Percentiles rank a stretch among this genome's conserved stretches.
phyloP scores from a whole-genome alignment of 306 rosid genomes.

The Inga leiocalycina region DNA sequence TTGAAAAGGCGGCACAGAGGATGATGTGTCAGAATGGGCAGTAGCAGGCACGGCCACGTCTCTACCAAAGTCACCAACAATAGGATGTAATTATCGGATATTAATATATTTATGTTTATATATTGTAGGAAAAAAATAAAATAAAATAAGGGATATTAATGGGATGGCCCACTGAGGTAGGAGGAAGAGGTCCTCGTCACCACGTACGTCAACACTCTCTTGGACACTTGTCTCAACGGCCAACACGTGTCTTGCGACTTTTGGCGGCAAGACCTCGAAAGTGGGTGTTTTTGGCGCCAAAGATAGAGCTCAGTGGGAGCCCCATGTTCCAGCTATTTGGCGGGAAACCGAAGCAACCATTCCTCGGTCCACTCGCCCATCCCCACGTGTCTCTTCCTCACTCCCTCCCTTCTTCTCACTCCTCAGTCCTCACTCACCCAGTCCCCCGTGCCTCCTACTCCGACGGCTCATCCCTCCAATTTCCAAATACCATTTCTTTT shows the following conservation, averaged over 20 bases:
- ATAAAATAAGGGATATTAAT: not conserved
- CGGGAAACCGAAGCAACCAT: conserved; percentile 36
- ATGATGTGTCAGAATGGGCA: conserved; percentile 22
- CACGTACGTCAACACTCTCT: not conserved
- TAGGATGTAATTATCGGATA: not conserved
- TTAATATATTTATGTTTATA: no score
- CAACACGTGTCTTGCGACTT: conserved; percentile 17
- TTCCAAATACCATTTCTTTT: not conserved
- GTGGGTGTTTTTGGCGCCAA: conserved; percentile 40
- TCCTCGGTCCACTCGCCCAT: not conserved
- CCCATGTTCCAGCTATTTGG: conserved; percentile 38
- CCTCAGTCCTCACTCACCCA: not conserved
- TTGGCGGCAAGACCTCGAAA: not conserved
- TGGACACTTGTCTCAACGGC: conserved; percentile 27
- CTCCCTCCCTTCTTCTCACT: not conserved
- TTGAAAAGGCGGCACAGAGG: not conserved
- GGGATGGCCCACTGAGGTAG: not conserved
- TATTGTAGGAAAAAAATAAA: not conserved
- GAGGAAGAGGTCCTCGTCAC: not conserved
- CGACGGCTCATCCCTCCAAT: not conserved
- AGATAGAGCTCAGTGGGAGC: not conserved
- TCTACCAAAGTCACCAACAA: no score
- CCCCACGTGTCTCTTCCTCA: conserved; percentile 9
- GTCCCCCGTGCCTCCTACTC: not conserved
- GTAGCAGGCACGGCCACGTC: conserved; percentile 20